Conservation (phyloP, 1,284 basidiomycete genomes). For the Cerrena zonata region DNA sequence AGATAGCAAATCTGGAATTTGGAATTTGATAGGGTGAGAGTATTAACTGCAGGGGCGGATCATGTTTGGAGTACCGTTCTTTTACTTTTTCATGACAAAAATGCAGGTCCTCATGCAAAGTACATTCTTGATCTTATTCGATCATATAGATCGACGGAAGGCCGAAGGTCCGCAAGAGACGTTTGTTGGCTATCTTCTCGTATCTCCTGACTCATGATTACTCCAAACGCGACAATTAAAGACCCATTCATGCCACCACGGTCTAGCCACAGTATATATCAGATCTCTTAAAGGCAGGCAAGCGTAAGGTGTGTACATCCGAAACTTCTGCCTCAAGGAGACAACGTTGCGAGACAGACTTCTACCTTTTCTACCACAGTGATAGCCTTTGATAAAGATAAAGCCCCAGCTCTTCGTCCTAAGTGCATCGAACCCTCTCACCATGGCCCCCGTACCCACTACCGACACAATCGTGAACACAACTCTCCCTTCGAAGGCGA, state of each 20-base stretch:
- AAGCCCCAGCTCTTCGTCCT: too few relatives aligned
- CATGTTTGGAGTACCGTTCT: too few relatives aligned
- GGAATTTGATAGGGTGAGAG: too few relatives aligned
- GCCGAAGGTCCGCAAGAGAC: not conserved
- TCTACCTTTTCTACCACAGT: not conserved
- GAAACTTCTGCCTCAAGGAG: not conserved
- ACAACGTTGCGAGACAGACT: not conserved
- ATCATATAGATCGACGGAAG: not conserved
- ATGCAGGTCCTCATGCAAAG: too few relatives aligned
- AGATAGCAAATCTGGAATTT: too few relatives aligned
- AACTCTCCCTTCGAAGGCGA: slow-evolving; percentile 5
- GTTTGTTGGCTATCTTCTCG: not conserved
- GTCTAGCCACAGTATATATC: not conserved
- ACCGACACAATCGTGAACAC: too few relatives aligned
- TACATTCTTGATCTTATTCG: too few relatives aligned
- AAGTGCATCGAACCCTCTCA: not conserved
- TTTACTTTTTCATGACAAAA: too few relatives aligned
- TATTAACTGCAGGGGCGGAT: too few relatives aligned
- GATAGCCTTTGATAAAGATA: too few relatives aligned
- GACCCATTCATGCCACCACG: not conserved
- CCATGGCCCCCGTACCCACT: slow-evolving; percentile 1
- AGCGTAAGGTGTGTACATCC: not conserved
- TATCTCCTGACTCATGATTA: not conserved
- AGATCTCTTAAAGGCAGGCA: too few relatives aligned
- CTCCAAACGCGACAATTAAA: not conserved